Evolutionary conservation across 208 protist species (phyloP), one percentile per base, ranked within the genome.

Genomic region (Crithidia brevicula): DNA sequence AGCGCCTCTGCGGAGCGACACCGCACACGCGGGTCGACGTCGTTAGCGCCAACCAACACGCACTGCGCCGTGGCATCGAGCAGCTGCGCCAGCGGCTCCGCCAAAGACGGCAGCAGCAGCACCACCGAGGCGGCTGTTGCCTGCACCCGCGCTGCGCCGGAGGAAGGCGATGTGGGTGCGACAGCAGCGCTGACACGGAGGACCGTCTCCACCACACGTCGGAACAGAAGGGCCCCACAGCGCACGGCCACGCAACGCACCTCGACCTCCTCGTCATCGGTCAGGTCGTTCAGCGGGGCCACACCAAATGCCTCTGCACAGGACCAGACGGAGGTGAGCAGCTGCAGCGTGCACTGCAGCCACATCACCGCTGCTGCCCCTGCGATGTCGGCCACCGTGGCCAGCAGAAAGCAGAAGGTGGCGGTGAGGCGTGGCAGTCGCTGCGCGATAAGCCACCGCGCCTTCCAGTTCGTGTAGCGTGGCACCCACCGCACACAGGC

Each of bases 181-280:
- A 51, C 34, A 22, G 27, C 8, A 9, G 38, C 72, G 33, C 61
- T 49, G 54, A 86, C 28, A 30, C 72, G 74, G 23, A 87, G 64
- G 28, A 69, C 77, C 5, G 72, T 72, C 22, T 86, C 76, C 16
- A 46, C 70, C 31, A 84, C 43, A 9, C 57, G 64, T 38, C 52
- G 49, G 56, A 86, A 86, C 30, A 73, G 59, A 34, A 40, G 52
- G 16, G 77, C 79, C 3, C 71, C 81, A 47, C 82, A 83, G 15
- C 65, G 25, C 18, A 74, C 68, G 13, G 77, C 72, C 11, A 82
- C 52, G 45, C 69, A 74, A n/a, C 85, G 85, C 42, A 93, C 82
- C 56, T 93, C 88, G 11, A 77, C 69, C 38, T 93, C 88, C 16
- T 87, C 82, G 59, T 92, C 82, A 18, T 79, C 68, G n/a, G 63